Percentiles rank a stretch among this genome's conserved stretches.
These are phyloP conservation scores for Neurospora discreta DNA, from an alignment of 495 filamentous ascomycete genomes.

Conservation along the genomic window DNA sequence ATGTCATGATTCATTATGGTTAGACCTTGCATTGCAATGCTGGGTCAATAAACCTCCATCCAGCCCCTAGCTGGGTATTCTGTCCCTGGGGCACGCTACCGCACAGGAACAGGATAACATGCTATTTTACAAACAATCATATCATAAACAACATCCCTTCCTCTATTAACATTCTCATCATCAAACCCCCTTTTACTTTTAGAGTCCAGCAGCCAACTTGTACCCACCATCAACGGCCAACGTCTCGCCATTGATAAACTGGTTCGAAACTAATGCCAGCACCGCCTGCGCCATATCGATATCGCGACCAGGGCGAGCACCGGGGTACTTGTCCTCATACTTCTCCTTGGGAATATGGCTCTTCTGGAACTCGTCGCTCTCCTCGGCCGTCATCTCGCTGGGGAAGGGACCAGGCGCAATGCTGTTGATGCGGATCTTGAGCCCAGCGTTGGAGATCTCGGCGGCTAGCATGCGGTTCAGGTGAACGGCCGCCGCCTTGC, in stretches of 20 bases:
- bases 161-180: not conserved
- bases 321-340: conserved; percentile 47
- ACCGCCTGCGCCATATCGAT: conserved; percentile 63
- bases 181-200: conserved; percentile 2
- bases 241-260: conserved; percentile 62
- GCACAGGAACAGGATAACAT: not conserved
- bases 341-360: conserved; percentile 50
- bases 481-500: conserved; percentile 66
- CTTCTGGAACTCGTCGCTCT: conserved; percentile 51
- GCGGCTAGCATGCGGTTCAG: conserved; percentile 43
- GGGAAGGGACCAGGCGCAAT: conserved; percentile 70
- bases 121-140: not conserved
- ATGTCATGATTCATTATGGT: not conserved
- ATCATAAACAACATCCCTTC: not conserved
- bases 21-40: not conserved
- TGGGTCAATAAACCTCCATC: not conserved
- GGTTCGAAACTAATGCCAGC: conserved; percentile 50
- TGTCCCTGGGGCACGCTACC: not conserved
- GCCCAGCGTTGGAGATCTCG: conserved; percentile 26
- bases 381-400: conserved; percentile 55
- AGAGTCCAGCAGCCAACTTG: conserved; percentile 13
- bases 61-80: not conserved
- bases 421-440: conserved; percentile 54
- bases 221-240: conserved; percentile 56
- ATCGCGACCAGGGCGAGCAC: conserved; percentile 53